Conservation (phyloP, 163 green algal species). For the Botryococcus braunii region DNA sequence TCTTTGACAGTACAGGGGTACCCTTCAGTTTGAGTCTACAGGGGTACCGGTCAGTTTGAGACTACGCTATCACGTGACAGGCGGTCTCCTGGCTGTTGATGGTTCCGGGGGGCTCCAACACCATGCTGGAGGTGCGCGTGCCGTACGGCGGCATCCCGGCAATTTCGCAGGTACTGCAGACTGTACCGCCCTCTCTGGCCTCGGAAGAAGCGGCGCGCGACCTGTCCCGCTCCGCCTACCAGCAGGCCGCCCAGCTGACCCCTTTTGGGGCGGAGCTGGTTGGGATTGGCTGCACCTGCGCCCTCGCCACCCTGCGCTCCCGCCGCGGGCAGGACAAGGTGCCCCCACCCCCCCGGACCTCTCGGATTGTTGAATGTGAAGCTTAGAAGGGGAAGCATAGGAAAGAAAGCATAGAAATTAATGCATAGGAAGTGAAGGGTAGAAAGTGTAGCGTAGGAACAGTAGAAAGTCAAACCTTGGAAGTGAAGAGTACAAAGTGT, state of each 20-base stretch:
- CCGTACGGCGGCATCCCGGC: slow-evolving; percentile 47
- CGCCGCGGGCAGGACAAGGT: slow-evolving; percentile 44
- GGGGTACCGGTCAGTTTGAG: neutral
- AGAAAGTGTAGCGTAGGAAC: no score
- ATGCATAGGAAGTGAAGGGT: no score
- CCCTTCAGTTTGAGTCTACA: neutral
- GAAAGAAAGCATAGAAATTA: no score
- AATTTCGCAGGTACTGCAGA: slow-evolving; percentile 38
- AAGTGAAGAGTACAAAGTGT: no score
- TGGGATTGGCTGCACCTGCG: slow-evolving; percentile 53
- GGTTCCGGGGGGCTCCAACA: slow-evolving; percentile 64
- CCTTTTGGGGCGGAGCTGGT: slow-evolving; percentile 46
- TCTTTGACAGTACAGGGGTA: neutral
- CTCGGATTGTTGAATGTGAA: no score
- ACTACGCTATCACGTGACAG: slow-evolving; percentile 37
- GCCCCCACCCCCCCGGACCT: no score
- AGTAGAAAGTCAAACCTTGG: no score
- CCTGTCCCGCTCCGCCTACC: slow-evolving; percentile 52
- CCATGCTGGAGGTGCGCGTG: slow-evolving; percentile 60
- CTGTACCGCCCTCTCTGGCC: slow-evolving; percentile 9
- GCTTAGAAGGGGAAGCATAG: no score
- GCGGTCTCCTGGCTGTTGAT: slow-evolving; percentile 59
- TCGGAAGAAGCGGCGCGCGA: slow-evolving; percentile 28
- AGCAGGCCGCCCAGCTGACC: slow-evolving; percentile 39
- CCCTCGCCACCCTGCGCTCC: slow-evolving; percentile 44